A percentile compares a stretch with the other conserved stretches of the same genome.
Conservation (phyloP, 2,329 filamentous ascomycete species). For the Boeremia lycopersici region DNA sequence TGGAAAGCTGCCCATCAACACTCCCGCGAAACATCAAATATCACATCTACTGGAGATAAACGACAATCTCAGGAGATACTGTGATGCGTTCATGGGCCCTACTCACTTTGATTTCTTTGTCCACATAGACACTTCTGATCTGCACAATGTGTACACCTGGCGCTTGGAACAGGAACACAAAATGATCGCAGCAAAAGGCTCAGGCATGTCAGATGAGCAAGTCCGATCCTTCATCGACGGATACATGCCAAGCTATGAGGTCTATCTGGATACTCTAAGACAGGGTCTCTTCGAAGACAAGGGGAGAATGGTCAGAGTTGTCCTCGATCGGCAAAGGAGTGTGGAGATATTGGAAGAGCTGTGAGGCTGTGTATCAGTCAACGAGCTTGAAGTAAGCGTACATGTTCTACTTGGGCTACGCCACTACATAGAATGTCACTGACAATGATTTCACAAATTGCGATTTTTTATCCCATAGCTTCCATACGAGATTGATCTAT, state of each 20-base stretch:
- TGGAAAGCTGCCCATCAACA: slow-evolving; percentile 50
- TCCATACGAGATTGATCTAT: too few species aligned
- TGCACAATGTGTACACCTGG: slow-evolving; percentile 82
- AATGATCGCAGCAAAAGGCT: slow-evolving; percentile 68
- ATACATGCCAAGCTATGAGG: slow-evolving; percentile 62
- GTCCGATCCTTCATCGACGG: slow-evolving; percentile 77
- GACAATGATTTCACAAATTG: too few species aligned
- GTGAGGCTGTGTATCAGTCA: slow-evolving; percentile 3
- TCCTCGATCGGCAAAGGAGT: slow-evolving; percentile 55
- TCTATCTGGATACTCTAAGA: slow-evolving; percentile 58
- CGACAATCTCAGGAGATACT: slow-evolving; percentile 61
- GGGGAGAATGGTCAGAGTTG: slow-evolving; percentile 57
- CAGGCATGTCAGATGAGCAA: slow-evolving; percentile 82
- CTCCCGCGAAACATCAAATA: slow-evolving; percentile 61
- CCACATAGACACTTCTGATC: slow-evolving; percentile 74
- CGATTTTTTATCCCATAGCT: too few species aligned
- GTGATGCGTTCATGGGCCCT: slow-evolving; percentile 50
- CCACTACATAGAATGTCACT: too few species aligned
- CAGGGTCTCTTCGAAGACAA: slow-evolving; percentile 55
- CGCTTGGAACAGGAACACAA: slow-evolving; percentile 78
- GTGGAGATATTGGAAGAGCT: slow-evolving; percentile 48
- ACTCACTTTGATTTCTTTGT: slow-evolving; percentile 63
- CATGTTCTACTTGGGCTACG: too few species aligned
- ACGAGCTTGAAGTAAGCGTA: neutral
- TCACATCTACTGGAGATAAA: slow-evolving; percentile 65